These are phyloP conservation scores for Porpolomopsis calyptriformis DNA, from an alignment of 768 basidiomycete species.

Conservation along the genomic window DNA sequence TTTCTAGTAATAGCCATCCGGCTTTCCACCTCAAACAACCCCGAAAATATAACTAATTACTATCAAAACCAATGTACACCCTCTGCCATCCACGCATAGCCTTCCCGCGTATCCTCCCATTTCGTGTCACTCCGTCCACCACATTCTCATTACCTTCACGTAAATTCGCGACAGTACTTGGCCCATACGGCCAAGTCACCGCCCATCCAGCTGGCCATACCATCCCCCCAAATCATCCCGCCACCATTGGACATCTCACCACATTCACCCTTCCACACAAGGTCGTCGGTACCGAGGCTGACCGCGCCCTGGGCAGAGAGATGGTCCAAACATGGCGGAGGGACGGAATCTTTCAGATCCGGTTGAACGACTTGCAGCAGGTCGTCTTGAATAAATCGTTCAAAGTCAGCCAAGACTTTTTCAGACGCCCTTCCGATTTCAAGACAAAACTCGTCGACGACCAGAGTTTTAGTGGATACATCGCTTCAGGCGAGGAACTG, in stretches of 20 bases:
- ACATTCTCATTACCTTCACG: background rate
- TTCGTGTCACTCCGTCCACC: background rate
- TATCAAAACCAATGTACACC: background rate
- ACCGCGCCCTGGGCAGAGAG: conserved; percentile 1
- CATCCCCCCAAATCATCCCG: conserved; percentile 5
- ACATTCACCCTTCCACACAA: conserved; percentile 1
- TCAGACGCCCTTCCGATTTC: conserved; percentile 1
- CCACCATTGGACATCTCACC: conserved; percentile 4
- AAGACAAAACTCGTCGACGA: conserved; percentile 6
- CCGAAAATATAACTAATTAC: background rate
- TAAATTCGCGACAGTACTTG: background rate
- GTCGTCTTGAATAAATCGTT: conserved; percentile 1
- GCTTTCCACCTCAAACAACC: background rate
- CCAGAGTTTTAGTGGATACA: conserved; percentile 8
- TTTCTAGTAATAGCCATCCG: background rate
- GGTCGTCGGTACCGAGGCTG: conserved; percentile 1
- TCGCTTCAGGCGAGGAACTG: conserved; percentile 7
- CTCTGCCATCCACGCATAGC: background rate
- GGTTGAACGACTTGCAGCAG: background rate
- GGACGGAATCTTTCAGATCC: conserved; percentile 6
- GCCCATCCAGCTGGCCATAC: conserved; percentile 1
- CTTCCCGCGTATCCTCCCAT: background rate
- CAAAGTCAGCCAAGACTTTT: background rate
- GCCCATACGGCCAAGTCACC: background rate
- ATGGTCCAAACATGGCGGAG: conserved; percentile 6